Evolutionary conservation across 73 alveolate genomes (phyloP).

Genomic region (Uronychia setigera): DNA sequence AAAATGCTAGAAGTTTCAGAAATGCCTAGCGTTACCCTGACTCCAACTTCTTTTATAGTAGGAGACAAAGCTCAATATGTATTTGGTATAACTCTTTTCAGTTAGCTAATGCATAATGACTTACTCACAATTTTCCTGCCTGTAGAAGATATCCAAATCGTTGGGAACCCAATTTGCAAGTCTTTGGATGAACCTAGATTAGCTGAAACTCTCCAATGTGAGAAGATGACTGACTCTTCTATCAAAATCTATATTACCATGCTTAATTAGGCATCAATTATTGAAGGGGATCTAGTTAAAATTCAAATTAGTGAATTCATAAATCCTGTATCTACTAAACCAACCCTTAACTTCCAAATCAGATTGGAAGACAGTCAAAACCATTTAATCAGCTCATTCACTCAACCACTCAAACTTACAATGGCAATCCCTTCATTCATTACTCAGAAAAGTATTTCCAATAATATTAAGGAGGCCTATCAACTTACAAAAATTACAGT

Average conservation of each 20-base stretch:
- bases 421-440: constrained; percentile 26
- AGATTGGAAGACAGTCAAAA: background rate
- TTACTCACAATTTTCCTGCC: constrained; percentile 7
- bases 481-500: background rate
- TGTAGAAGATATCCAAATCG: background rate
- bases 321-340: constrained; percentile 30
- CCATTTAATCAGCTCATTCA: background rate
- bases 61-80: constrained; percentile 6
- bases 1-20: constrained; percentile 5
- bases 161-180: background rate
- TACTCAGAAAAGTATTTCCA: background rate
- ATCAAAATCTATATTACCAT: background rate
- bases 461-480: background rate
- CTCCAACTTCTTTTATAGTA: constrained; percentile 10
- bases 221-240: background rate
- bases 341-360: constrained; percentile 14
- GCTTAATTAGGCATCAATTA: background rate
- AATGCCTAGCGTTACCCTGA: background rate
- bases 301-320: background rate
- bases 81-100: constrained; percentile 1
- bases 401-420: constrained; percentile 8
- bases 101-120: constrained; percentile 8
- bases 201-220: background rate
- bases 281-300: constrained; percentile 5
- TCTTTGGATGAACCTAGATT: background rate